These are phyloP conservation scores for Leersia perrieri DNA, from an alignment of 176 grass and related monocot genomes.

Conservation along the genomic window DNA sequence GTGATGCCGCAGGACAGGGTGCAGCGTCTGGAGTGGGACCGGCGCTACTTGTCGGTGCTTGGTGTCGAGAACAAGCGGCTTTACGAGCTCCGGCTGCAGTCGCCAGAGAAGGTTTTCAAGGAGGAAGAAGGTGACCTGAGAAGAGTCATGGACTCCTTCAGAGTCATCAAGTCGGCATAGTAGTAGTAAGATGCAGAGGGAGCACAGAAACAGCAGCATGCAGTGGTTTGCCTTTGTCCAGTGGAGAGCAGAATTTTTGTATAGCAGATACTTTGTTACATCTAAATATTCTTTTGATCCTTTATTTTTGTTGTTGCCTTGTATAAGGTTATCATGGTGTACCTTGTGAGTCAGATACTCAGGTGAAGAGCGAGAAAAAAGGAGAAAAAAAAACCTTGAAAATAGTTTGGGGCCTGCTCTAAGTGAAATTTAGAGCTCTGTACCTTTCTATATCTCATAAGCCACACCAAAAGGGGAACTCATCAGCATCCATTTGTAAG, in stretches of 20 bases:
- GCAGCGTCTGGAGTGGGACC: conserved; percentile 86
- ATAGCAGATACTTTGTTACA: conserved; percentile 5
- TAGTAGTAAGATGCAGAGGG: conserved; percentile 4
- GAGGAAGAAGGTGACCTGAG: conserved; percentile 73
- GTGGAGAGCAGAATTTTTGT: conserved; percentile 8
- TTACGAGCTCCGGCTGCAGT: conserved; percentile 77
- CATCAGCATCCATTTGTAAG: neutral
- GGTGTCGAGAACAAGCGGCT: conserved; percentile 89
- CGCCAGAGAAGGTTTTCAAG: conserved; percentile 70
- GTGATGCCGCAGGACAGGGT: conserved; percentile 88
- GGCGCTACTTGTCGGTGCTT: conserved; percentile 77
- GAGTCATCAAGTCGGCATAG: conserved; percentile 50
- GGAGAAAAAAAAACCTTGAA: neutral
- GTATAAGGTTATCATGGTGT: neutral
- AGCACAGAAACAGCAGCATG: neutral
- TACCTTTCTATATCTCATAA: neutral
- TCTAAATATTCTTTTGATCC: neutral
- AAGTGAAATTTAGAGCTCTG: neutral
- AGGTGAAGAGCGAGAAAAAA: neutral
- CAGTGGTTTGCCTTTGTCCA: neutral
- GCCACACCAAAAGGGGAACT: neutral
- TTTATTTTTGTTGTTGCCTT: neutral
- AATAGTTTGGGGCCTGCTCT: neutral
- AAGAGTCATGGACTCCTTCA: conserved; percentile 82
- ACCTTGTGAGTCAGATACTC: neutral